Conservation (phyloP, 331 rosid genomes). For the Pyracantha coccinea region DNA sequence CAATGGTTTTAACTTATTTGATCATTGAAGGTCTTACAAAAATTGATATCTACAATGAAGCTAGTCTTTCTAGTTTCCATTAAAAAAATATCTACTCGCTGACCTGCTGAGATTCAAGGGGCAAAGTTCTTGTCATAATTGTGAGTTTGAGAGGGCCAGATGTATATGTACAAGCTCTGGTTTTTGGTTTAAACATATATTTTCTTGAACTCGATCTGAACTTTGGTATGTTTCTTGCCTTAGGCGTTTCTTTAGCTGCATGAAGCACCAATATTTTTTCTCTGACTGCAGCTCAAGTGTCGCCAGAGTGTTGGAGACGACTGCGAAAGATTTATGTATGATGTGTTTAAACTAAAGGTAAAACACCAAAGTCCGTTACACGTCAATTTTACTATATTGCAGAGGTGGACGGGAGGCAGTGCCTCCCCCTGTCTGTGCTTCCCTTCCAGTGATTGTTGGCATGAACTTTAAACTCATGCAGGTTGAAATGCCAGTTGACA, state of each 20-base stretch:
- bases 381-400: not conserved
- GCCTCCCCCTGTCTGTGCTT: not conserved
- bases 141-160: not conserved
- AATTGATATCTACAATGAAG: not conserved
- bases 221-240: not conserved
- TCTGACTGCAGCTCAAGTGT: slow-evolving; percentile 42
- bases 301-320: slow-evolving; percentile 45
- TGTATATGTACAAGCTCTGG: not conserved
- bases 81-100: not conserved
- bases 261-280: not conserved
- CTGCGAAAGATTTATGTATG: slow-evolving; percentile 83
- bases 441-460: not conserved
- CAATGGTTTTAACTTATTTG: not conserved
- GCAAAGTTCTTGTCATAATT: not conserved
- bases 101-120: not conserved
- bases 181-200: not conserved
- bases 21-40: not conserved
- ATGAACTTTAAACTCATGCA: slow-evolving; percentile 24
- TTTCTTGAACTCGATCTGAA: not conserved
- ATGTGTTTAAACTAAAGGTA: slow-evolving; percentile 76
- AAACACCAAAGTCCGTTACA: not conserved
- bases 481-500: slow-evolving; percentile 89
- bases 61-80: not conserved
- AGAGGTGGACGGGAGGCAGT: too few relatives aligned
- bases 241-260: not conserved